These are phyloP conservation scores for Gossypium longicalyx DNA, from an alignment of 345 rosid species.

Conservation along the genomic window DNA sequence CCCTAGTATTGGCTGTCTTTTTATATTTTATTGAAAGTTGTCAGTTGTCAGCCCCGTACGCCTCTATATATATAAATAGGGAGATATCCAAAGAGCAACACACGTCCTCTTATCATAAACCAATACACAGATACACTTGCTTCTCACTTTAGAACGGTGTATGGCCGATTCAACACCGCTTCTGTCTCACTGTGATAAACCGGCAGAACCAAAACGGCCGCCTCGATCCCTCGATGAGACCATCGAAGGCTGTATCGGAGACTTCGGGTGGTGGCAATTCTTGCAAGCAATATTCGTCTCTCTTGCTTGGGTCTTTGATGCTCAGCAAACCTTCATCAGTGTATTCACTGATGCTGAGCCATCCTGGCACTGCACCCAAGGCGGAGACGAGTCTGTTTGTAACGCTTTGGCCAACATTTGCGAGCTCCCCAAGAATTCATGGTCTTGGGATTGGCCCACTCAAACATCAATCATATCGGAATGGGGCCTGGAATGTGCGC, in stretches of 20 bases:
- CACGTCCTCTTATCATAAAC: not conserved
- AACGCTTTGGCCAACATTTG: slow-evolving; percentile 29
- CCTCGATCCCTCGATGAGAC: slow-evolving; percentile 32
- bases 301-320: slow-evolving; percentile 44
- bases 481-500: slow-evolving; percentile 48
- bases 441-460: slow-evolving; percentile 45
- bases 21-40: not conserved
- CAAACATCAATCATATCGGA: slow-evolving; percentile 46
- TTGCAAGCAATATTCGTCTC: slow-evolving; percentile 51
- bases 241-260: slow-evolving; percentile 43
- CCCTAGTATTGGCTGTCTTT: not conserved
- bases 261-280: slow-evolving; percentile 39
- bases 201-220: slow-evolving; percentile 12
- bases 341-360: slow-evolving; percentile 60
- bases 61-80: not conserved
- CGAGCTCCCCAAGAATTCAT: slow-evolving; percentile 33
- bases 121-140: not conserved
- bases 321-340: slow-evolving; percentile 58
- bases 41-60: not conserved
- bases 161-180: slow-evolving; percentile 25
- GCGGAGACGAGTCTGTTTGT: not conserved
- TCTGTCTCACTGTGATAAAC: slow-evolving; percentile 23
- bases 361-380: slow-evolving; percentile 45
- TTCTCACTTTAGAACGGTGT: not conserved
- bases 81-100: not conserved